Evolutionary conservation across 1,284 basidiomycete genomes (phyloP).

Genomic region (Rhodotorula sp.): DNA sequence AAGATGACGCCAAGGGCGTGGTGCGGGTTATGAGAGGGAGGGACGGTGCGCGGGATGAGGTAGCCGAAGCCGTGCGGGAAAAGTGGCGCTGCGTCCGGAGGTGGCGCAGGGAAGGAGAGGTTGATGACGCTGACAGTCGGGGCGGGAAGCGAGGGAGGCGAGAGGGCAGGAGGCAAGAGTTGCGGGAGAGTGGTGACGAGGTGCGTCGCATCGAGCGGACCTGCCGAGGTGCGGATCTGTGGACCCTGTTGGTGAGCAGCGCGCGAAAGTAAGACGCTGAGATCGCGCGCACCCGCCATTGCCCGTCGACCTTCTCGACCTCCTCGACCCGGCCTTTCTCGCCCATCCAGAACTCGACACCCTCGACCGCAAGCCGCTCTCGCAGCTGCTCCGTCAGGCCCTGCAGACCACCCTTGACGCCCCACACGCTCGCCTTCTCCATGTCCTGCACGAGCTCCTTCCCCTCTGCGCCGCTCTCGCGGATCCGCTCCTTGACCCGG

Average conservation of each 20-base stretch:
- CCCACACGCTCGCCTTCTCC: constrained; percentile 70
- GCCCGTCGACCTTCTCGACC: constrained; percentile 9
- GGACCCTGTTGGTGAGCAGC: background rate
- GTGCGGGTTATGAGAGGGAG: constrained; percentile 54
- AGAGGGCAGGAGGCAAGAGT: constrained; percentile 55
- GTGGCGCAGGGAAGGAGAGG: constrained; percentile 57
- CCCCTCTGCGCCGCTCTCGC: constrained; percentile 45
- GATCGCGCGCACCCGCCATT: constrained; percentile 19
- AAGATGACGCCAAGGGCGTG: constrained; percentile 60
- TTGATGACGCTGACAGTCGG: constrained; percentile 68
- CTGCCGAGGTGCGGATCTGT: constrained; percentile 56
- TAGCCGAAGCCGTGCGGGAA: constrained; percentile 80
- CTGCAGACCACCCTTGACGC: constrained; percentile 74
- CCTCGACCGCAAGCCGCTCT: constrained; percentile 51
- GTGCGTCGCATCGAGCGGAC: constrained; percentile 44
- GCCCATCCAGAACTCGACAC: constrained; percentile 48
- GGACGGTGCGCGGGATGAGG: constrained; percentile 74
- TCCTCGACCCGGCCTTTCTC: constrained; percentile 16
- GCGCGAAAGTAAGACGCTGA: background rate
- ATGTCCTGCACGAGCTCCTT: constrained; percentile 61
- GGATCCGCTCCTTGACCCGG: constrained; percentile 53
- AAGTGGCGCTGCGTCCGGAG: constrained; percentile 46
- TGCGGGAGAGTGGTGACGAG: constrained; percentile 44
- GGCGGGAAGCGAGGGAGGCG: constrained; percentile 49
- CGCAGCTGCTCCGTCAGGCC: constrained; percentile 66